Evolutionary conservation across 352 stramenopile species (phyloP).

Genomic region (Peronospora farinosa): DNA sequence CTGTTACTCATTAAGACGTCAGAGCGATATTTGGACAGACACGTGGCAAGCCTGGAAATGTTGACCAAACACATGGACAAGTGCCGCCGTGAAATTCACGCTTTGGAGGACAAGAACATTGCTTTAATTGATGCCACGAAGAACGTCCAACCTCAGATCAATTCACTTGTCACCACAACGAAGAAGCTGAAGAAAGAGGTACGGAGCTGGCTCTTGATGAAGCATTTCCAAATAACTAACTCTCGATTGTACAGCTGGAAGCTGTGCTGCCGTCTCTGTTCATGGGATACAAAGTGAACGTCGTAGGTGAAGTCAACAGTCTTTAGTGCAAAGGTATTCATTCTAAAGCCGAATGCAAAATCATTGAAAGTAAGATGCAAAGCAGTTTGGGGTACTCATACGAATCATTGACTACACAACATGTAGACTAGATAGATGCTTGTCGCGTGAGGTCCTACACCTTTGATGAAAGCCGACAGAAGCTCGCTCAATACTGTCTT

Average conservation of each 20-base stretch:
- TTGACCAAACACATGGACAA: conserved; percentile 69
- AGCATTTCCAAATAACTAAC: conserved; percentile 4
- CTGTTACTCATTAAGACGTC: conserved; percentile 72
- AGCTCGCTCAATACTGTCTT: conserved; percentile 4
- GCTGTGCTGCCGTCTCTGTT: conserved; percentile 51
- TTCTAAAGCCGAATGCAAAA: not conserved
- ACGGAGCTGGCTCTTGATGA: conserved; percentile 4
- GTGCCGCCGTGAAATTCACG: conserved; percentile 51
- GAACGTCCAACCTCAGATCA: conserved; percentile 53
- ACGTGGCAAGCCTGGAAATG: conserved; percentile 64
- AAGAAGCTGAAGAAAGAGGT: conserved; percentile 73
- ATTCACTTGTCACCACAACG: conserved; percentile 38
- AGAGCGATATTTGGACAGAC: conserved; percentile 62
- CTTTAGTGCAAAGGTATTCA: conserved; percentile 27
- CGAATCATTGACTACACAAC: conserved; percentile 10
- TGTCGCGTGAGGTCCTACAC: not conserved
- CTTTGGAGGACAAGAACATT: conserved; percentile 68
- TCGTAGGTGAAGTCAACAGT: conserved; percentile 76
- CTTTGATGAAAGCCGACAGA: conserved; percentile 3
- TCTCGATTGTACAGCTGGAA: conserved; percentile 38
- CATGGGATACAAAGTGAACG: conserved; percentile 75
- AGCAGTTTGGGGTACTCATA: conserved; percentile 16
- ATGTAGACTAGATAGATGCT: conserved; percentile 8
- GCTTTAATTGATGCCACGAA: conserved; percentile 54
- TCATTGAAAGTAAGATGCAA: not conserved